Base-by-base conservation (phyloP, 805 yeast genomes). In the Pichia heedii region DNA sequence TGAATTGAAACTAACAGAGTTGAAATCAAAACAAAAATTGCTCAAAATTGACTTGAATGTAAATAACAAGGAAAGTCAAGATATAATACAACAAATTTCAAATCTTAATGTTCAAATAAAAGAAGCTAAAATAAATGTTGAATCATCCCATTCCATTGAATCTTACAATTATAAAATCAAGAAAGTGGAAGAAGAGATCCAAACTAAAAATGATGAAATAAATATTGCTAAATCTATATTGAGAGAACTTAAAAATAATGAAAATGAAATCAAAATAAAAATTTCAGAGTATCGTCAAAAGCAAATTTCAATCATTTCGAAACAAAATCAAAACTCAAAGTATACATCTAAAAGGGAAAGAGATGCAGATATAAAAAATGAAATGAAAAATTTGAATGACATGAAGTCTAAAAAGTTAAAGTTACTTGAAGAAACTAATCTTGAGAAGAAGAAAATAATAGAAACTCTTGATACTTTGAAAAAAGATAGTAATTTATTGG, bases 251-350 rank as follows among this genome's bases (percentile, higher is more conserved):
- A 66, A 60, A 37, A 48, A 52, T 1, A 53, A 62, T 36, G 86
- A 82, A 55, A 30, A 52, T 0, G 50, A 51, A 2, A 51, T 63
- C 36, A 84, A 81, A 54, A 24, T 56, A 0, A 51, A 44, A 37
- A 46, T 46, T n/a, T 72, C 73, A 43, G 51, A 57, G 4, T 53
- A 67, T 39, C 71, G 68, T 41, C 64, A 77, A 8, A 70, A 63
- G 24, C 88, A 83, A 58, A 67, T 83, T 50, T 61, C 70, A 15
- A 58, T 89, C 5, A 74, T 82, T 40, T 68, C 83, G 8, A 89
- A 87, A 54, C 84, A 79, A 52, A 85, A 84, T 35, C 76, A 88
- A 40, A 74, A 73, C 45, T 69, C 77, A 22, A 73, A 76, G 49
- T 88, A 87, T 52, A 49, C 58, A 1, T 60, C 73, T 15, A 70